Evolutionary conservation across 345 rosid species (phyloP).

Genomic region (Syzygium aqueum): DNA sequence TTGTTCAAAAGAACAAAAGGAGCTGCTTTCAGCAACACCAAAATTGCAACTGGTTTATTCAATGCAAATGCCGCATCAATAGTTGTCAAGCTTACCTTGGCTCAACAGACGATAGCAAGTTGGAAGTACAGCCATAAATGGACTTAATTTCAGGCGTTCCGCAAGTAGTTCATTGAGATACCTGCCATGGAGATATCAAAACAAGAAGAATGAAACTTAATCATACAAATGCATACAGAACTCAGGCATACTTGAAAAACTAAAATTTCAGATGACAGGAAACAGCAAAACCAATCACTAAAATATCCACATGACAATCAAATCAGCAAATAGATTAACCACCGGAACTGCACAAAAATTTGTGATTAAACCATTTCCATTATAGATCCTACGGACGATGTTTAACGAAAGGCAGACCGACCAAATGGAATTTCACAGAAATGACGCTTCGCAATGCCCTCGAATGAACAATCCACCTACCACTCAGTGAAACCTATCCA

Average conservation of each 20-base stretch:
- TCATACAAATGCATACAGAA: background rate
- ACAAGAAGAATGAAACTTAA: background rate
- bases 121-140: slow-evolving; percentile 67
- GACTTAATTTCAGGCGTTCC: slow-evolving; percentile 68
- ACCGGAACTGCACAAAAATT: background rate
- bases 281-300: background rate
- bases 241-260: background rate
- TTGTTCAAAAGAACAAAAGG: background rate
- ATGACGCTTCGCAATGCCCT: background rate
- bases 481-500: background rate
- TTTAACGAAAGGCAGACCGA: background rate
- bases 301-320: background rate
- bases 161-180: slow-evolving; percentile 69
- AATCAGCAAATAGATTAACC: background rate
- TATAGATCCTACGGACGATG: background rate
- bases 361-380: background rate
- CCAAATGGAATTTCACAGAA: background rate
- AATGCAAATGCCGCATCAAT: background rate
- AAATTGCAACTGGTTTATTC: background rate
- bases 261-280: background rate
- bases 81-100: slow-evolving; percentile 50
- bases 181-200: slow-evolving; percentile 23
- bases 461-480: background rate
- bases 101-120: slow-evolving; percentile 46
- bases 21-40: background rate